Evolutionary conservation across 805 yeast species (phyloP).

Genomic region (Scheffersomyces ergatensis): DNA sequence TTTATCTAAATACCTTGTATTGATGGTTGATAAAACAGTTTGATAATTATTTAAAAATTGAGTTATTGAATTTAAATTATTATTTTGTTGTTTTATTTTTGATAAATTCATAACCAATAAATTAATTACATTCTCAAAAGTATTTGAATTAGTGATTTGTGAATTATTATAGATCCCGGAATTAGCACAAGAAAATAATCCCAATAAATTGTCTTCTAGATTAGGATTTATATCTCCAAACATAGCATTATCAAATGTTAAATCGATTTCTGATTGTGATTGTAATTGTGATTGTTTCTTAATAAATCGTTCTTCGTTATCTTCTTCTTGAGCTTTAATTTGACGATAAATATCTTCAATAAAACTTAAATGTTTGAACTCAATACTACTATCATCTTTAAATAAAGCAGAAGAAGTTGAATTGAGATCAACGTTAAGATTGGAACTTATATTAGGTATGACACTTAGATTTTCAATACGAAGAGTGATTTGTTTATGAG

Average conservation of each 20-base stretch:
- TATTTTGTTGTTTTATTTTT: constrained; percentile 57
- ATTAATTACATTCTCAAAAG: constrained; percentile 54
- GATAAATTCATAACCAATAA: constrained; percentile 54
- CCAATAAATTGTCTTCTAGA: constrained; percentile 50
- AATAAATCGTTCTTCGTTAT: constrained; percentile 1
- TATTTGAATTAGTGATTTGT: constrained; percentile 55
- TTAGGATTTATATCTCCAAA: constrained; percentile 56
- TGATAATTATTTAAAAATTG: constrained; percentile 53
- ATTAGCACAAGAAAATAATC: constrained; percentile 44
- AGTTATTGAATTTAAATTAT: constrained; percentile 53
- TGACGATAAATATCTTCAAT: constrained; percentile 27
- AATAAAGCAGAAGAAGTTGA: constrained; percentile 1
- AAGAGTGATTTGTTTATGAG: constrained; percentile 86
- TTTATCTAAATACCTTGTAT: constrained; percentile 19
- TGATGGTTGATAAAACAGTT: constrained; percentile 19
- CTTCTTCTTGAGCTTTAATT: constrained; percentile 17
- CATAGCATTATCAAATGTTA: constrained; percentile 54
- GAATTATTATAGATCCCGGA: constrained; percentile 61
- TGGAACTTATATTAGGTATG: constrained; percentile 27
- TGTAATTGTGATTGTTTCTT: constrained; percentile 3
- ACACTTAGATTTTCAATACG: constrained; percentile 71
- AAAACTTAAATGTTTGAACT: constrained; percentile 31
- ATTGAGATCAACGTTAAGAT: neutral
- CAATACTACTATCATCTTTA: constrained; percentile 3
- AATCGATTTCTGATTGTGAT: constrained; percentile 2